A percentile compares a stretch with the other conserved stretches of the same genome.
These are phyloP conservation scores for Penstemon barbatus DNA, from an alignment of 257 asterid species.

Conservation along the genomic window DNA sequence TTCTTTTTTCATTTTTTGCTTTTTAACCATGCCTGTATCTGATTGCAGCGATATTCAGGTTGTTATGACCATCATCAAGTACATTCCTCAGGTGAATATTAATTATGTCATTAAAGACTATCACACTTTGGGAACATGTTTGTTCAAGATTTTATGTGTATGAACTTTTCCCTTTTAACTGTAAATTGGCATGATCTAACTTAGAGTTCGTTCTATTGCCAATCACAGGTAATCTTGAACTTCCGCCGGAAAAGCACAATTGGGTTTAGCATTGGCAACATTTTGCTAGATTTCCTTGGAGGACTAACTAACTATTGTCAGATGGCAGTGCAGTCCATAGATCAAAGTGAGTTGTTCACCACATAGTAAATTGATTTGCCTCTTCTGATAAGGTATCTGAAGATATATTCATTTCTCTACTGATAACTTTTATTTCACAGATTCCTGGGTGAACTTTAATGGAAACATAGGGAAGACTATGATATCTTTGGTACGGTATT, in stretches of 20 bases:
- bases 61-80: conserved; percentile 82
- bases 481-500: conserved; percentile 72
- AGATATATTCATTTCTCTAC: neutral
- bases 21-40: conserved; percentile 5
- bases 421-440: conserved; percentile 36
- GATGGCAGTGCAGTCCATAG: conserved; percentile 89
- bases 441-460: conserved; percentile 82
- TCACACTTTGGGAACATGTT: neutral
- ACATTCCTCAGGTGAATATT: conserved; percentile 87
- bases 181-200: conserved; percentile 6
- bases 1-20: neutral
- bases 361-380: neutral
- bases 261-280: conserved; percentile 94
- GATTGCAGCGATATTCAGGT: conserved; percentile 77
- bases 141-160: neutral
- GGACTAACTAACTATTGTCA: conserved; percentile 75
- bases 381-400: neutral
- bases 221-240: conserved; percentile 62
- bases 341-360: conserved; percentile 65
- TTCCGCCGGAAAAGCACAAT: conserved; percentile 75
- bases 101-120: neutral
- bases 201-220: conserved; percentile 5
- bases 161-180: neutral
- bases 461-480: conserved; percentile 91
- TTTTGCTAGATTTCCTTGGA: conserved; percentile 84